These are phyloP conservation scores for Diplodia corticola DNA, from an alignment of 2,329 filamentous ascomycete species.

Conservation along the genomic window DNA sequence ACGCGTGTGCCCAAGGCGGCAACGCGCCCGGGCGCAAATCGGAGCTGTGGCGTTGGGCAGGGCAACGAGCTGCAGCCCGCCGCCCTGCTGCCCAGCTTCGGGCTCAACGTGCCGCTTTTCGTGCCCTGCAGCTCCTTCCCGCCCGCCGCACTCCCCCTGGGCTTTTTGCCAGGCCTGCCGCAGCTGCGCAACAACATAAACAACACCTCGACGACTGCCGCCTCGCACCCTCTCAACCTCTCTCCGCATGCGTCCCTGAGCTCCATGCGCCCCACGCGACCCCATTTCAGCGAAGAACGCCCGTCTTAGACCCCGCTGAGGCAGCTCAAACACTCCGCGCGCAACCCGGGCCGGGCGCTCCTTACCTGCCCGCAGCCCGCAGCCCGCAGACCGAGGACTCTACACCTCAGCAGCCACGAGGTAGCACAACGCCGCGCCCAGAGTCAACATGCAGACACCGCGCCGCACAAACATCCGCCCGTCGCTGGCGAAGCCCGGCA, in stretches of 20 bases:
- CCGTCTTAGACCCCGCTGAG: slow-evolving; percentile 9
- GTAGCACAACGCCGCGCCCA: slow-evolving; percentile 3
- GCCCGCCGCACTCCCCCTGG: not conserved
- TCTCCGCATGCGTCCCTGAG: slow-evolving; percentile 6
- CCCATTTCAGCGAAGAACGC: slow-evolving; percentile 7
- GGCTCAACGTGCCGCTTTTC: not conserved
- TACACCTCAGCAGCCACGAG: slow-evolving; percentile 1
- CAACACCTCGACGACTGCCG: not conserved
- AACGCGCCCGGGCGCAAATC: not conserved
- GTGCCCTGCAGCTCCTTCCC: slow-evolving; percentile 13
- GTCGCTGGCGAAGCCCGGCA: slow-evolving; percentile 36
- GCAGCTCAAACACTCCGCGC: slow-evolving; percentile 5
- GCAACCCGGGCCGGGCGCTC: slow-evolving; percentile 9
- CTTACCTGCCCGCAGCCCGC: slow-evolving; percentile 12
- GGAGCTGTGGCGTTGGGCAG: not conserved
- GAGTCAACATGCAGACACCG: slow-evolving; percentile 35
- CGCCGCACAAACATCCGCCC: slow-evolving; percentile 41
- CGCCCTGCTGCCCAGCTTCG: not conserved
- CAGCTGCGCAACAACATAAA: slow-evolving; percentile 15
- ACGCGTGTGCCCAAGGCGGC: not conserved
- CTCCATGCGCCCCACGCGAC: slow-evolving; percentile 15
- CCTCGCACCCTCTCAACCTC: not conserved
- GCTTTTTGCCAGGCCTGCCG: slow-evolving; percentile 8
- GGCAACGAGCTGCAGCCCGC: not conserved
- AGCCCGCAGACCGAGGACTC: not conserved